phyloP scores from a whole-genome alignment of 768 basidiomycete species.

The Erythrobasidium yunnanense region DNA sequence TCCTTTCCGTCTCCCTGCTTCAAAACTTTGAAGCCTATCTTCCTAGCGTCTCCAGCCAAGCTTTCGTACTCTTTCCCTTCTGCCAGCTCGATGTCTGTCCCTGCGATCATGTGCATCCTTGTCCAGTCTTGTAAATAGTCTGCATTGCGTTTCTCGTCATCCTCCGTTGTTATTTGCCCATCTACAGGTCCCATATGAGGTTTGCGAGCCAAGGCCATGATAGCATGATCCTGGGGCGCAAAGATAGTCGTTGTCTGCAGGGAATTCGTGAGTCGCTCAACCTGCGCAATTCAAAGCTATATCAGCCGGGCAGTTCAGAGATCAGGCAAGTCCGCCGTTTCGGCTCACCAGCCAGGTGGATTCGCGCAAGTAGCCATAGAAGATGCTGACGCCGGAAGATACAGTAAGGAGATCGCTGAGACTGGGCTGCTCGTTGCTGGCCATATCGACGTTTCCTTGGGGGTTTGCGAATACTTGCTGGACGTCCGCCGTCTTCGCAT shows the following conservation, averaged over 20 bases:
- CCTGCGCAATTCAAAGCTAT: background rate
- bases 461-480: constrained; percentile 7
- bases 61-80: background rate
- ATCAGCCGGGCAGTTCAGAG: background rate
- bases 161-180: background rate
- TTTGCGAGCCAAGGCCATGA: constrained; percentile 4
- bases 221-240: constrained; percentile 2
- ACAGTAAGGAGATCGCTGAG: constrained; percentile 16
- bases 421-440: background rate
- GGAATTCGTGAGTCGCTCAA: background rate
- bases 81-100: background rate
- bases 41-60: constrained; percentile 3
- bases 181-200: constrained; percentile 12
- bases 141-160: constrained; percentile 1
- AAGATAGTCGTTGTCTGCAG: constrained; percentile 7
- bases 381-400: background rate
- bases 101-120: background rate
- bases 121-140: constrained; percentile 14
- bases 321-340: background rate
- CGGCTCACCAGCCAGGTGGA: background rate
- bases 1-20: background rate
- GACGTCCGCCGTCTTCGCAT: background rate
- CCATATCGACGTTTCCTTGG: background rate
- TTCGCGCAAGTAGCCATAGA: constrained; percentile 19
- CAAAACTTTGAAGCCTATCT: background rate